Evolutionary conservation across 345 rosid species (phyloP).

Genomic region (Lagerstroemia speciosa): DNA sequence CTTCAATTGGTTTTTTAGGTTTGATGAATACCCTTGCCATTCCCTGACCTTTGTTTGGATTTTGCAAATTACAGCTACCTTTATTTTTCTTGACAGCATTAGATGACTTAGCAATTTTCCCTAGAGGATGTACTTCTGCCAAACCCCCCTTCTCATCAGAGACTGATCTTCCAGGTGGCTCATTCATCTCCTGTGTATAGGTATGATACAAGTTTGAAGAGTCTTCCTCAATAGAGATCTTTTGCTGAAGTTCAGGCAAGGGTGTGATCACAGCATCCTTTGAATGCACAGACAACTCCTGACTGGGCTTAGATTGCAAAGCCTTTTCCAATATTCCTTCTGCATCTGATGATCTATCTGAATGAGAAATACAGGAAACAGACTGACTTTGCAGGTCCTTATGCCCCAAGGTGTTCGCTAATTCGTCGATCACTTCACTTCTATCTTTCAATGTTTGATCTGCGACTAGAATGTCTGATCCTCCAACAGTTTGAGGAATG

Average conservation of each 20-base stretch:
- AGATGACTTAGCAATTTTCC: constrained; percentile 47
- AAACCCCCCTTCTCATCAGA: constrained; percentile 38
- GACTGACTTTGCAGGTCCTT: constrained; percentile 23
- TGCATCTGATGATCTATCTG: constrained; percentile 21
- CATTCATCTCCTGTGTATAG: constrained; percentile 15
- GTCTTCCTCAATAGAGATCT: constrained; percentile 30
- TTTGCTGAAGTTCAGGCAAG: constrained; percentile 26
- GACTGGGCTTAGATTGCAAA: constrained; percentile 23
- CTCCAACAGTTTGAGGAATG: constrained; percentile 21
- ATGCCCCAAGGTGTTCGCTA: constrained; percentile 17
- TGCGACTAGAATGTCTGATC: constrained; percentile 16
- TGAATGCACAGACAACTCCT: constrained; percentile 18
- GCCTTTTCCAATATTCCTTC: constrained; percentile 21
- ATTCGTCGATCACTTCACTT: not conserved
- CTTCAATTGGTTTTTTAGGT: constrained; percentile 51
- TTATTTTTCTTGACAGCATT: constrained; percentile 50
- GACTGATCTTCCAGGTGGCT: constrained; percentile 21
- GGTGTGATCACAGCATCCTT: constrained; percentile 22
- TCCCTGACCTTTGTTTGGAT: constrained; percentile 44
- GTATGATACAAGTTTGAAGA: constrained; percentile 10
- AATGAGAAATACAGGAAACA: constrained; percentile 24
- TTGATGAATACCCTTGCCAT: constrained; percentile 31
- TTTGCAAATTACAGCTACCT: constrained; percentile 23
- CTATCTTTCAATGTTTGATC: constrained; percentile 16
- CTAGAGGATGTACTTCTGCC: constrained; percentile 45